These are phyloP conservation scores for Avicennia marina DNA, from an alignment of 257 asterid species.

Conservation along the genomic window DNA sequence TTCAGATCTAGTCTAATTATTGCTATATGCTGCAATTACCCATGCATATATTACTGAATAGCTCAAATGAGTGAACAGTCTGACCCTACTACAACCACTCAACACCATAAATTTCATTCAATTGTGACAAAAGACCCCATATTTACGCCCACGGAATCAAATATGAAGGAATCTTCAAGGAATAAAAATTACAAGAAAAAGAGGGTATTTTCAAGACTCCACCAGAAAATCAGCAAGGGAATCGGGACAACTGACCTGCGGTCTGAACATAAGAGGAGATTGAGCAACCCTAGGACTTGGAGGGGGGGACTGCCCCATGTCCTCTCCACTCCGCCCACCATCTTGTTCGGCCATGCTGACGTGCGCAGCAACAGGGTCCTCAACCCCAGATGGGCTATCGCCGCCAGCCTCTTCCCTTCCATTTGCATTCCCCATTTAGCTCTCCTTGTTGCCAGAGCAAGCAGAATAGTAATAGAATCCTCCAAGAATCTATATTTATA, in stretches of 20 bases:
- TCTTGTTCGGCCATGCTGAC: conserved; percentile 49
- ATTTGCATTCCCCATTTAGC: conserved; percentile 78
- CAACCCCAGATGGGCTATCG: conserved; percentile 46
- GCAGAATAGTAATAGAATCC: conserved; percentile 31
- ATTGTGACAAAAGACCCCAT: conserved; percentile 18
- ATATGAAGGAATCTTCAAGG: conserved; percentile 1
- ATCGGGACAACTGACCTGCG: conserved; percentile 56
- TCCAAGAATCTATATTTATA: conserved; percentile 23
- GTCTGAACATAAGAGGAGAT: conserved; percentile 82
- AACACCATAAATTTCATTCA: conserved; percentile 12
- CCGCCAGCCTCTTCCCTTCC: conserved; percentile 74
- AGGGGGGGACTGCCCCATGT: conserved; percentile 86
- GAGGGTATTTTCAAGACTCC: too few relatives aligned
- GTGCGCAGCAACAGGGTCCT: conserved; percentile 32
- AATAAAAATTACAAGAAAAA: neutral
- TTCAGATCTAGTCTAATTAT: conserved; percentile 39
- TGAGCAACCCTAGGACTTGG: conserved; percentile 89
- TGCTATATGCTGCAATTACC: conserved; percentile 14
- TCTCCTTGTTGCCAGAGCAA: conserved; percentile 4
- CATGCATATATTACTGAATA: conserved; percentile 18
- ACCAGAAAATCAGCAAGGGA: neutral
- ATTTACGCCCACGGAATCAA: conserved; percentile 8
- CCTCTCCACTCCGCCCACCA: conserved; percentile 40
- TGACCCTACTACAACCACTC: neutral
- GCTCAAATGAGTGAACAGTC: conserved; percentile 19